A percentile compares a stretch with the other conserved stretches of the same genome.
These are phyloP conservation scores for Citrus hindsii DNA, from an alignment of 345 rosid genomes.

Conservation along the genomic window DNA sequence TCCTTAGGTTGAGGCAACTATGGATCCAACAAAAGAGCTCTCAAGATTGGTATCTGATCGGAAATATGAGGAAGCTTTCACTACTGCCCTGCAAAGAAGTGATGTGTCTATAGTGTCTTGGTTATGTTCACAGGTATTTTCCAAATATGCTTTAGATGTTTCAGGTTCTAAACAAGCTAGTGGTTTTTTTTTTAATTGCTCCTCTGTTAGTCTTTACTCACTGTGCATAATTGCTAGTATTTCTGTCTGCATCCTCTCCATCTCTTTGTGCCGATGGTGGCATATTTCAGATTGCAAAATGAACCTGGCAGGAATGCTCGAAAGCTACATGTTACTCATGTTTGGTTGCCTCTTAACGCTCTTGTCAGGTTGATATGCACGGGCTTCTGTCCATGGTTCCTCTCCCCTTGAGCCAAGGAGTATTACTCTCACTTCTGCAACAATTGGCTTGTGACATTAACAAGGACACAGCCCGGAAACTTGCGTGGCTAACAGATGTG, in stretches of 20 bases:
- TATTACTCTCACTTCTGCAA: conserved; percentile 75
- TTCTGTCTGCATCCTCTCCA: neutral
- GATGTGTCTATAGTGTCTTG: conserved; percentile 79
- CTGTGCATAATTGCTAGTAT: neutral
- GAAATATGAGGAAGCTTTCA: conserved; percentile 84
- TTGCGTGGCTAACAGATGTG: conserved; percentile 81
- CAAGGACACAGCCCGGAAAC: conserved; percentile 60
- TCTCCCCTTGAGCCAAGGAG: conserved; percentile 84
- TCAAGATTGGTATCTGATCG: conserved; percentile 58
- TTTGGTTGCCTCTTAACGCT: neutral
- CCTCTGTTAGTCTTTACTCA: neutral
- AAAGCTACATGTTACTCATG: neutral
- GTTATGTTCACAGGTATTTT: conserved; percentile 83
- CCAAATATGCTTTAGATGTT: neutral
- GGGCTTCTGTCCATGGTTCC: conserved; percentile 52
- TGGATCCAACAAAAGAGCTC: conserved; percentile 74
- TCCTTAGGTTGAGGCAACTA: conserved; percentile 55
- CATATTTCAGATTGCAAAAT: neutral
- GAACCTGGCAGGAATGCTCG: neutral
- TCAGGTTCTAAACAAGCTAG: neutral
- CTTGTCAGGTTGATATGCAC: conserved; percentile 61
- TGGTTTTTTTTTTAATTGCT: too few species aligned
- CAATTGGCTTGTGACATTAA: conserved; percentile 74
- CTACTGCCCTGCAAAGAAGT: conserved; percentile 69
- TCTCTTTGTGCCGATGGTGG: neutral